Percentiles rank a stretch among this genome's conserved stretches.
Evolutionary conservation across 2,329 filamentous ascomycete species (phyloP).

Genomic region (Byssoonygena ceratinophila): DNA sequence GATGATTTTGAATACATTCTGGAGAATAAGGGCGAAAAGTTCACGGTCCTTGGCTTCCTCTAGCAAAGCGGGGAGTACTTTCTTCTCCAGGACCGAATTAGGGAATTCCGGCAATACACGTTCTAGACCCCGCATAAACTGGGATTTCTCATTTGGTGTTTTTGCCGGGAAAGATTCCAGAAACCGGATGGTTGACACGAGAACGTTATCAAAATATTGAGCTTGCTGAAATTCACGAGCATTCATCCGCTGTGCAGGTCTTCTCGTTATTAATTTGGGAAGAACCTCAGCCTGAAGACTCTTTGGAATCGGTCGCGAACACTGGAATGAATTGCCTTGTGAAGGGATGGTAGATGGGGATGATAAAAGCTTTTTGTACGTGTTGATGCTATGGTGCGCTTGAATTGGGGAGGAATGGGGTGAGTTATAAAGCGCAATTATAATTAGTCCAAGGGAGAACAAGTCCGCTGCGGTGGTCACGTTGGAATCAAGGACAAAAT

Average conservation of each 20-base stretch:
- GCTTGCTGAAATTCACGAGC: conserved; percentile 90
- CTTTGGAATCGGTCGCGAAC: conserved; percentile 64
- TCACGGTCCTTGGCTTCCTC: conserved; percentile 93
- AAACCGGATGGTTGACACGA: conserved; percentile 93
- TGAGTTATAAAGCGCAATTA: conserved; percentile 86
- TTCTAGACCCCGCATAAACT: conserved; percentile 80
- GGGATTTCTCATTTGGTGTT: conserved; percentile 77
- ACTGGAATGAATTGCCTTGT: conserved; percentile 72
- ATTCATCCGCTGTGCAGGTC: conserved; percentile 76
- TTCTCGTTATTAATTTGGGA: conserved; percentile 73
- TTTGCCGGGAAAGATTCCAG: conserved; percentile 85
- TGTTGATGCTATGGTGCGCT: conserved; percentile 64
- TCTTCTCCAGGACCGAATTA: conserved; percentile 86
- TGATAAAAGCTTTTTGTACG: conserved; percentile 75
- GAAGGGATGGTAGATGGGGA: conserved; percentile 70
- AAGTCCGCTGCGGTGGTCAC: conserved; percentile 77
- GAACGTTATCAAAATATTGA: conserved; percentile 91
- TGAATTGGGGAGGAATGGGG: conserved; percentile 82
- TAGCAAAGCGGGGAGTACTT: conserved; percentile 74
- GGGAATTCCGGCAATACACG: conserved; percentile 87
- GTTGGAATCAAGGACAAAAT: conserved; percentile 87
- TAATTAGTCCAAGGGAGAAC: conserved; percentile 83
- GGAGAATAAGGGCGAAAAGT: conserved; percentile 69
- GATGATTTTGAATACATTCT: conserved; percentile 87
- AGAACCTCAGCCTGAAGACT: conserved; percentile 67